Base-by-base conservation (phyloP, 768 basidiomycete genomes). In the Calvatia gigantea region DNA sequence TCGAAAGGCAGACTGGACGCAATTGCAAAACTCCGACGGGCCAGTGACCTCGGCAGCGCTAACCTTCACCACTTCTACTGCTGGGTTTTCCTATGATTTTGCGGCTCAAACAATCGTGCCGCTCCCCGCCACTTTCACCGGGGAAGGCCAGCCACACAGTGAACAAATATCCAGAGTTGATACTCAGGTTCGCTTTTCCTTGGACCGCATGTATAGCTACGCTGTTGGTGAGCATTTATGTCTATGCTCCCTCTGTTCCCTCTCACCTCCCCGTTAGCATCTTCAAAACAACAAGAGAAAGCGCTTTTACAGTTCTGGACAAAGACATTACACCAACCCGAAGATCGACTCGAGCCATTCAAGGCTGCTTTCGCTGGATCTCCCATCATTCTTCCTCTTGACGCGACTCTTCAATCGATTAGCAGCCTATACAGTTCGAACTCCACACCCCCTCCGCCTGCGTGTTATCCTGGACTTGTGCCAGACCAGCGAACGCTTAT, bases 201-300 rank as follows among this genome's bases (percentile, higher is more conserved):
- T 87, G 55, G 78, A 87, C 64, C 73, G 78, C 39, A 82, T 86
- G 77, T 85, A 84, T 64, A 75, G 73, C 15, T 82, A 72, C 70
- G 82, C 86, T 17, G 68, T 70, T 54, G 85, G 86, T 86, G 64
- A 55, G 80, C 62, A 28, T 31, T 43, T 31, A 38, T 51, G 37
- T 45, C 11, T 33, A 6, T 25, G 9, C 32, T 27, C 28, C 21
- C 27, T 3, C 2, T 39, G 19, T 5, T 23, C 31, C 35, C 17
- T 46, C 53, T 38, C 52, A 66, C 31, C 48, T 56, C 45, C n/a
- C 35, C 28, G 5, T 46, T 39, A 88, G 86, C 85, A 1, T 81
- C 83, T 8, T 80, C 85, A 0, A 74, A 70, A 0, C 84, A 86
- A 62, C 79, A 71, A 45, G 62, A 71, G 56, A 68, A 60, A 2